A percentile compares a stretch with the other conserved stretches of the same genome.
Evolutionary conservation across 2,329 filamentous ascomycete species (phyloP).

Genomic region (Orbilia javanica): DNA sequence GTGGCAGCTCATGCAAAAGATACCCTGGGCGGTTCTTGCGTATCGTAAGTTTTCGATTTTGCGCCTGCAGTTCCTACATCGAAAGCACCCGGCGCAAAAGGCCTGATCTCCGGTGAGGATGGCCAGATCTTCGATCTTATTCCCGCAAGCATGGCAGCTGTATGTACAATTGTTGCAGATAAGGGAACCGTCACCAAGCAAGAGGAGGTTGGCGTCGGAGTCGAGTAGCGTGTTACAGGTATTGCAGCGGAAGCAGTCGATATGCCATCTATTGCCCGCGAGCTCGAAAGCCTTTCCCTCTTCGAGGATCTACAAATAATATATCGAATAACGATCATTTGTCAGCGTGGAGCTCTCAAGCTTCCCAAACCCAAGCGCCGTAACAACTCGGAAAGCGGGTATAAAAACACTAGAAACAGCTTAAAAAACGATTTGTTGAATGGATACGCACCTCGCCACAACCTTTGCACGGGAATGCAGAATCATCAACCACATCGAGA

Average conservation of each 20-base stretch:
- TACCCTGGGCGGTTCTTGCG: slow-evolving; percentile 96
- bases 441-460: slow-evolving; percentile 79
- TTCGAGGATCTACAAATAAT: slow-evolving; percentile 81
- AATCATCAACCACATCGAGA: slow-evolving; percentile 77
- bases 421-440: neutral
- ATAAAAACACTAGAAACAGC: neutral
- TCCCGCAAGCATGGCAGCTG: slow-evolving; percentile 94
- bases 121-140: slow-evolving; percentile 98
- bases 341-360: slow-evolving; percentile 49
- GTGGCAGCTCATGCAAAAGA: slow-evolving; percentile 99
- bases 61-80: slow-evolving; percentile 96
- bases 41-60: slow-evolving; percentile 99
- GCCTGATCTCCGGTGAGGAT: slow-evolving; percentile 98
- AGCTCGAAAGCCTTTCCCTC: slow-evolving; percentile 99
- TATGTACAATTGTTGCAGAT: slow-evolving; percentile 99
- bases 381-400: neutral
- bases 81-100: slow-evolving; percentile 96
- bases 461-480: slow-evolving; percentile 87
- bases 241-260: slow-evolving; percentile 98
- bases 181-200: slow-evolving; percentile 95
- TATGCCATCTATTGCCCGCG: slow-evolving; percentile 96
- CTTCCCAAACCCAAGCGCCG: neutral
- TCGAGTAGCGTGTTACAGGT: slow-evolving; percentile 95
- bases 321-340: slow-evolving; percentile 10
- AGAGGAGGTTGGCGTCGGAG: slow-evolving; percentile 95